phyloP scores from a whole-genome alignment of 768 basidiomycete species.

The Kwoniella botswanensis region DNA sequence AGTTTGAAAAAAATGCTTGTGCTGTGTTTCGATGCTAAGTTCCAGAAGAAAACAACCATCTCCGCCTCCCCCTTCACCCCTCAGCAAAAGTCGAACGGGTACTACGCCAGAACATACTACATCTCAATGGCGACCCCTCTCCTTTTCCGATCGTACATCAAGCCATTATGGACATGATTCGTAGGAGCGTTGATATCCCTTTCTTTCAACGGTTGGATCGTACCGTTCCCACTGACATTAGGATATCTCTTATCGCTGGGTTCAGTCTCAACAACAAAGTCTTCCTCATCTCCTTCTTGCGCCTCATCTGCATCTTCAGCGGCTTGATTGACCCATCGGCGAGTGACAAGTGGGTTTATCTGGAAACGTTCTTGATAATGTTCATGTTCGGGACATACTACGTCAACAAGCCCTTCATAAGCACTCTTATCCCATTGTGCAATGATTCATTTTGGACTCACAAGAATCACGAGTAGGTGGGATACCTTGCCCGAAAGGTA shows the following conservation, averaged over 20 bases:
- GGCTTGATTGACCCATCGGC: constrained; percentile 18
- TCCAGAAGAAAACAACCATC: no score
- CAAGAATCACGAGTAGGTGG: constrained; percentile 23
- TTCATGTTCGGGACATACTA: constrained; percentile 53
- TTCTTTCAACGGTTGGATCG: constrained; percentile 10
- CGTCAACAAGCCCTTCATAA: background rate
- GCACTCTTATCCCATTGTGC: background rate
- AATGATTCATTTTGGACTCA: constrained; percentile 17
- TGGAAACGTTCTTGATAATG: constrained; percentile 41
- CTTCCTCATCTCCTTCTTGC: constrained; percentile 20
- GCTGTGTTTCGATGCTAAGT: no score
- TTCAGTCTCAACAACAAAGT: constrained; percentile 12
- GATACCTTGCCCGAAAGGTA: constrained; percentile 50
- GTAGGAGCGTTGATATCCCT: constrained; percentile 22
- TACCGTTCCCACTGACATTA: constrained; percentile 7
- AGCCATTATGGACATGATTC: background rate
- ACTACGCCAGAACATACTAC: background rate
- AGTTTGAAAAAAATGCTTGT: background rate
- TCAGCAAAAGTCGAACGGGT: no score
- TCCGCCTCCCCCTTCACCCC: no score
- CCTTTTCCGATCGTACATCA: background rate
- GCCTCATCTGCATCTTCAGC: constrained; percentile 16
- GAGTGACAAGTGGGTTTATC: constrained; percentile 33
- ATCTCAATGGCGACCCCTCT: background rate
- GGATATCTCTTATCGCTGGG: background rate